A percentile compares a stretch with the other conserved stretches of the same genome.
Evolutionary conservation across 257 asterid species (phyloP).

Genomic region (Rauvolfia tetraphylla): DNA sequence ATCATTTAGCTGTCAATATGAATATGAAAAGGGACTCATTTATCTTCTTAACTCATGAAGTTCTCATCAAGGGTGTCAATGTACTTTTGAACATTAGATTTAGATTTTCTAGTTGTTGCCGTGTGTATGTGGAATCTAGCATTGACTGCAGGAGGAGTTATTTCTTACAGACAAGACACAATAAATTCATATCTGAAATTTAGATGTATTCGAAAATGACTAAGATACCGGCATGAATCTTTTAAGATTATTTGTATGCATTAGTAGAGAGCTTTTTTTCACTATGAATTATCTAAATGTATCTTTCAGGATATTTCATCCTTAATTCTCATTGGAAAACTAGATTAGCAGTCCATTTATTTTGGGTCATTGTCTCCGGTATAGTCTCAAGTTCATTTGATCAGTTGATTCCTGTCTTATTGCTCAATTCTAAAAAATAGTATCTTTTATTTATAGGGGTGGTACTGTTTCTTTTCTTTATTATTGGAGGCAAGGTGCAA

Average conservation of each 20-base stretch:
- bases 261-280: not conserved
- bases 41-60: not conserved
- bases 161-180: not conserved
- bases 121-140: not conserved
- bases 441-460: not conserved
- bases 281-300: not conserved
- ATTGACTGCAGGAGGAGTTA: not conserved
- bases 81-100: not conserved
- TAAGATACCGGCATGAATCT: not conserved
- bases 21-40: not conserved
- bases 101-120: not conserved
- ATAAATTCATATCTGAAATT: not conserved
- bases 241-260: not conserved
- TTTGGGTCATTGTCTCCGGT: not conserved
- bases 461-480: not conserved
- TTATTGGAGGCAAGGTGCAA: not conserved
- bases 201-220: not conserved
- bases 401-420: not conserved
- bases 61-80: not conserved
- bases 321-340: not conserved
- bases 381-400: not conserved
- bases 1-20: no score
- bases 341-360: not conserved
- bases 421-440: not conserved
- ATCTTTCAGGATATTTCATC: not conserved